These are phyloP conservation scores for Fusarium torreyae DNA, from an alignment of 2,329 filamentous ascomycete genomes.

Conservation along the genomic window DNA sequence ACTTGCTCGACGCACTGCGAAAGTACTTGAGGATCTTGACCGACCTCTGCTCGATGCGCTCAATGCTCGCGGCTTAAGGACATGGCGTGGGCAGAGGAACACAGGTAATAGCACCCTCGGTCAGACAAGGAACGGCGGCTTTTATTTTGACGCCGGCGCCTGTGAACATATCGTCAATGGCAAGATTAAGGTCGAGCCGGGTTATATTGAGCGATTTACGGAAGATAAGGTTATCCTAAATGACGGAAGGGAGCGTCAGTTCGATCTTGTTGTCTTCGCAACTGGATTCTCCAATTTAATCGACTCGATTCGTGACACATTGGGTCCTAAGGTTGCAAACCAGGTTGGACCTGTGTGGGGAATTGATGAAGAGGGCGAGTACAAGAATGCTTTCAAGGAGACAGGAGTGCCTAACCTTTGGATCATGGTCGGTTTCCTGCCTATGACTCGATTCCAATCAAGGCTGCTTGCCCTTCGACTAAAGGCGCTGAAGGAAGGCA, in stretches of 20 bases:
- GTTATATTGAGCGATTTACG: slow-evolving; percentile 50
- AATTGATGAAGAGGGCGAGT: neutral
- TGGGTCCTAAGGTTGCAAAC: neutral
- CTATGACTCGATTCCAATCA: neutral
- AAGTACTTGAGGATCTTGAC: slow-evolving; percentile 34
- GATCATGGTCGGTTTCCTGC: neutral
- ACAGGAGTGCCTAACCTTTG: neutral
- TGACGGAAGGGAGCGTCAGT: slow-evolving; percentile 52
- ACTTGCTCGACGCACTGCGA: slow-evolving; percentile 22
- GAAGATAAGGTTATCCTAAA: slow-evolving; percentile 53
- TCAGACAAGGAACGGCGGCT: slow-evolving; percentile 47
- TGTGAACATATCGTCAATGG: slow-evolving; percentile 17
- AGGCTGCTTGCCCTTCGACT: neutral
- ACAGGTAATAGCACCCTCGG: slow-evolving; percentile 51
- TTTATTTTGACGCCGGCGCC: slow-evolving; percentile 23
- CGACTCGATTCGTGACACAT: neutral
- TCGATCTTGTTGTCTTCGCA: slow-evolving; percentile 56
- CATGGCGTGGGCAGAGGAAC: slow-evolving; percentile 55
- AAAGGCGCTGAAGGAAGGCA: neutral
- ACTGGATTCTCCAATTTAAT: neutral
- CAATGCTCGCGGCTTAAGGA: slow-evolving; percentile 47
- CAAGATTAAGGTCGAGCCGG: slow-evolving; percentile 33
- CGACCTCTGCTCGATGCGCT: slow-evolving; percentile 13
- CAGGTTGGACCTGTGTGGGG: neutral
- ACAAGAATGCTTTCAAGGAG: neutral